Conservation (phyloP, 305 asterid species). For the Monarda citriodora region DNA sequence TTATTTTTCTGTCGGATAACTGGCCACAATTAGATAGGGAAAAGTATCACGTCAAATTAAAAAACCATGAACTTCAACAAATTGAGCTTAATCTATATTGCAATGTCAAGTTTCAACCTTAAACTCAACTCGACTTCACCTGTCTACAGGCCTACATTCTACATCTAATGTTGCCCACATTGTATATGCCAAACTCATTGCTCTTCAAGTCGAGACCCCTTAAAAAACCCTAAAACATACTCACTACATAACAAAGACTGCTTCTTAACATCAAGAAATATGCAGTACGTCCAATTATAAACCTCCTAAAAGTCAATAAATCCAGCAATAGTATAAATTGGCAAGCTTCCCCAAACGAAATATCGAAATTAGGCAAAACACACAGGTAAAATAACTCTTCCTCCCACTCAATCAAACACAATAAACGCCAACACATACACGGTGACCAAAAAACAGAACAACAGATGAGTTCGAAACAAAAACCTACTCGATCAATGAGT, state of each 20-base stretch:
- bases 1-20: neutral
- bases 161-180: neutral
- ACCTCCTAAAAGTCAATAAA: slow-evolving; percentile 5
- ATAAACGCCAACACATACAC: neutral
- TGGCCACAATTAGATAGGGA: slow-evolving; percentile 1
- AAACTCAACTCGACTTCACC: slow-evolving; percentile 6
- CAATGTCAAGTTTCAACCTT: neutral
- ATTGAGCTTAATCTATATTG: neutral
- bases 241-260: neutral
- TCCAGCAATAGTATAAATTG: neutral
- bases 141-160: slow-evolving; percentile 3
- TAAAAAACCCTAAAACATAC: slow-evolving; percentile 6
- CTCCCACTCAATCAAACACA: slow-evolving; percentile 8
- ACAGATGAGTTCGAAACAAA: slow-evolving; percentile 1
- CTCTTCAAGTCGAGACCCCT: neutral
- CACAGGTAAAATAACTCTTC: neutral
- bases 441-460: neutral
- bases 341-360: slow-evolving; percentile 1
- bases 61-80: neutral
- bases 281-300: slow-evolving; percentile 6
- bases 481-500: slow-evolving; percentile 57
- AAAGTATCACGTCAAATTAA: neutral
- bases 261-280: neutral
- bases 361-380: neutral
- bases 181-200: neutral